Percentiles rank a stretch among this genome's conserved stretches.
phyloP scores from a whole-genome alignment of 306 rosid genomes.

The Gastrolobium bilobum region DNA sequence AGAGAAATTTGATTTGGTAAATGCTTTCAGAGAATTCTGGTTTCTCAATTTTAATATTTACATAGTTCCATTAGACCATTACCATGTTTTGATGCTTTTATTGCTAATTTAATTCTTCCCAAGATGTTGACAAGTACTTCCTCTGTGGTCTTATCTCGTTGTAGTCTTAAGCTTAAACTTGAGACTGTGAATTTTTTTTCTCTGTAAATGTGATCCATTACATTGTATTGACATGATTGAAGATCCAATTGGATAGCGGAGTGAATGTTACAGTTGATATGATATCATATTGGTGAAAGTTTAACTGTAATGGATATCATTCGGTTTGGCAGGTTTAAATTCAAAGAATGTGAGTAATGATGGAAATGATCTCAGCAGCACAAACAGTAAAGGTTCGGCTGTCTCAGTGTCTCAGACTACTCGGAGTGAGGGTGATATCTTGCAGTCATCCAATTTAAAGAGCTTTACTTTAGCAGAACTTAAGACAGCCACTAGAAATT shows the following conservation, averaged over 20 bases:
- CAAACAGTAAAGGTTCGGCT: conserved; percentile 51
- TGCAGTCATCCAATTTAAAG: conserved; percentile 65
- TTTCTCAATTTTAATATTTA: conserved; percentile 2
- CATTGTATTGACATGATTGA: conserved; percentile 26
- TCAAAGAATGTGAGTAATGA: conserved; percentile 55
- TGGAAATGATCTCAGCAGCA: conserved; percentile 52
- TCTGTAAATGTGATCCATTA: background rate
- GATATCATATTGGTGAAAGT: conserved; percentile 11
- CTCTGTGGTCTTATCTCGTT: background rate
- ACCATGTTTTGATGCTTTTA: conserved; percentile 24
- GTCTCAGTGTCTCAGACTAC: conserved; percentile 64
- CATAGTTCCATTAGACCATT: background rate
- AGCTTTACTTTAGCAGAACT: conserved; percentile 65
- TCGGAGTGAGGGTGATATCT: conserved; percentile 75
- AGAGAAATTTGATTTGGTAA: background rate
- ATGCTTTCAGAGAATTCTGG: background rate
- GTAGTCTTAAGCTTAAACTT: background rate
- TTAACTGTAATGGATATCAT: conserved; percentile 10
- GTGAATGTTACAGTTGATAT: conserved; percentile 39
- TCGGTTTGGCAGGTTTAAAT: conserved; percentile 54
- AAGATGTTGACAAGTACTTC: background rate
- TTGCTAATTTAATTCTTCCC: background rate
- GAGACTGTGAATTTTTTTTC: background rate
- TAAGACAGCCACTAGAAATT: conserved; percentile 76
- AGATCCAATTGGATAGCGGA: conserved; percentile 40